Conservation (phyloP, 139 green algal species). For the Chlamydomonas sp. region DNA sequence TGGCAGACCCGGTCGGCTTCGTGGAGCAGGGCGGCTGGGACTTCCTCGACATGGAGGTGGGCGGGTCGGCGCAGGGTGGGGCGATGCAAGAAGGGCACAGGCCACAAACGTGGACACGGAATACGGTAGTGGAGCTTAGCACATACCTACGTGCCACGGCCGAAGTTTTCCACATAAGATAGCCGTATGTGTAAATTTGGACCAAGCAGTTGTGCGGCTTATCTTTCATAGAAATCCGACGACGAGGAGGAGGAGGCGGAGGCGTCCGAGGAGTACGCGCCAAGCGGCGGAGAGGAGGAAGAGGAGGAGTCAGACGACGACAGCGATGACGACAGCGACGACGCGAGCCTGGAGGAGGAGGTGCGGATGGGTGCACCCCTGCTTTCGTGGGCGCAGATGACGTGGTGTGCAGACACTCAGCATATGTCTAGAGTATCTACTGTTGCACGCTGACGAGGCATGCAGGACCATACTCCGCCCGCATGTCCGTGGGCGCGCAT, state of each 20-base stretch:
- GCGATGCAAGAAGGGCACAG: not conserved
- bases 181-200: not conserved
- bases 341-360: conserved; percentile 54
- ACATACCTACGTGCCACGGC: no score
- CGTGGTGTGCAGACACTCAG: not conserved
- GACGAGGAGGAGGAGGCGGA: conserved; percentile 78
- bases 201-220: not conserved
- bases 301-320: conserved; percentile 64
- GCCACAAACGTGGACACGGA: not conserved
- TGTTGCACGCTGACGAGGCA: not conserved
- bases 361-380: not conserved
- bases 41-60: conserved; percentile 95
- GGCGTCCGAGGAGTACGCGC: conserved; percentile 76
- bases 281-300: conserved; percentile 60
- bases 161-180: not conserved
- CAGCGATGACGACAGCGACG: conserved; percentile 48
- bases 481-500: not conserved
- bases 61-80: not conserved
- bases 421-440: not conserved
- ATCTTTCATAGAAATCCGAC: conserved; percentile 62
- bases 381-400: not conserved
- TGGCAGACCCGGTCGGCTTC: conserved; percentile 90
- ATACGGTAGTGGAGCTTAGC: not conserved
- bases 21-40: conserved; percentile 93
- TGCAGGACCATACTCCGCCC: not conserved